These are phyloP conservation scores for Colletotrichum coccodes DNA, from an alignment of 2,329 filamentous ascomycete species.

Conservation along the genomic window DNA sequence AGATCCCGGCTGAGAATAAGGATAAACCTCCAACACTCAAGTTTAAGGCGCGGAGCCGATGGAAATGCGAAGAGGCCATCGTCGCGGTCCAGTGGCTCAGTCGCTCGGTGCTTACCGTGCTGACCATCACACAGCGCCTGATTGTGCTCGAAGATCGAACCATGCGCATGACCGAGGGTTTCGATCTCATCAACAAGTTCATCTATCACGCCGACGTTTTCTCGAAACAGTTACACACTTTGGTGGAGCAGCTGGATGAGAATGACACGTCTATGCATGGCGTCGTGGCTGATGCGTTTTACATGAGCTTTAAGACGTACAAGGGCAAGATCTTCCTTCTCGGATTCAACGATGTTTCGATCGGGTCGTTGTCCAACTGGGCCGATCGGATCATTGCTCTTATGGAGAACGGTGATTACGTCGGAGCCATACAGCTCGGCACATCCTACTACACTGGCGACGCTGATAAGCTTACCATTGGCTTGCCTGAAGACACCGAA, in stretches of 20 bases:
- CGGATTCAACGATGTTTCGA: constrained; percentile 92
- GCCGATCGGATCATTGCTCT: constrained; percentile 91
- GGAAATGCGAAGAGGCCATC: constrained; percentile 94
- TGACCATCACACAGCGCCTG: constrained; percentile 94
- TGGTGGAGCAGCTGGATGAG: constrained; percentile 91
- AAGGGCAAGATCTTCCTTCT: constrained; percentile 93
- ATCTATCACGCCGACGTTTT: constrained; percentile 94
- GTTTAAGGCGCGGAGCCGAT: constrained; percentile 86
- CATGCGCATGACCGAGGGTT: constrained; percentile 92
- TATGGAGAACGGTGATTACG: constrained; percentile 97
- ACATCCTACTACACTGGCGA: constrained; percentile 92
- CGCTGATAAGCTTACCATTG: constrained; percentile 93
- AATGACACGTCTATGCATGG: constrained; percentile 92
- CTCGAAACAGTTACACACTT: constrained; percentile 82
- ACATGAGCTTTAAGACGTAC: constrained; percentile 97
- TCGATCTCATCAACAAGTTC: constrained; percentile 90
- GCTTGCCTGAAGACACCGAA: constrained; percentile 84
- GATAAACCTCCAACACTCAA: constrained; percentile 82
- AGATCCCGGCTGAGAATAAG: constrained; percentile 73
- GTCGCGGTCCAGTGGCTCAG: constrained; percentile 98
- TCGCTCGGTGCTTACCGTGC: constrained; percentile 87
- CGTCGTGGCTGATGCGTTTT: constrained; percentile 95
- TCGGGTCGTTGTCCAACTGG: constrained; percentile 96
- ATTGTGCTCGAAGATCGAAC: constrained; percentile 90
- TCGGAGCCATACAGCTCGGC: constrained; percentile 88